Base-by-base conservation (phyloP, 345 rosid genomes). In the Kernera saxatilis region DNA sequence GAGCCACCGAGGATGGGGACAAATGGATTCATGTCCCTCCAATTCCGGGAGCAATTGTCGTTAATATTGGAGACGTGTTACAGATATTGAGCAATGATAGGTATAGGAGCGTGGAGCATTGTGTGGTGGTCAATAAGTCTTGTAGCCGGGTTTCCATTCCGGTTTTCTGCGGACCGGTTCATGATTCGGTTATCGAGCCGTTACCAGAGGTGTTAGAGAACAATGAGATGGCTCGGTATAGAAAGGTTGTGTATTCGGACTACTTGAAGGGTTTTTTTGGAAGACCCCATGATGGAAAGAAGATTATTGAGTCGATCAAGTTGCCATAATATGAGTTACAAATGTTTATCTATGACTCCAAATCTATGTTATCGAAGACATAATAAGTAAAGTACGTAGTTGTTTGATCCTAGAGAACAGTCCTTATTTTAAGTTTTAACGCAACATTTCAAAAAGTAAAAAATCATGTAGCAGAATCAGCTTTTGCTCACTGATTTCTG, bases 101-200 rank as follows among this genome's bases (percentile, higher is more conserved):
- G 70, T 77, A 77, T 21, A 53, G 55, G 54, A 77, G 81, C 45
- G 65, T 77, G 45, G 77, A 72, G 44, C 81, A 77, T 55, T 73
- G 81, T 14, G 77, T 67, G 55, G 65, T 44, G 45, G 65, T 63
- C n/a, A 67, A 72, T 46, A 48, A 60, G 14, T 12, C 6, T 57
- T 45, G 43, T 19, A 77, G 77, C 70, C 69, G 77, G 67, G 73
- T 77, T 61, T 77, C 74, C 4, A n/a, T 77, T 35, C 77, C 81
- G 26, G 69, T 72, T 70, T 77, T 77, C 18, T 46, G 59, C 9
- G 69, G 73, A 46, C 81, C 81, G 52, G 69, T 54, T 59, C 6
- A 44, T 32, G 69, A 67, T 45, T 62, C 73, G 53, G 69, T 53
- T 27, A 61, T 77, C 26, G 73, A 73, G 14, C 77, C 81, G 5